A percentile compares a stretch with the other conserved stretches of the same genome.
Evolutionary conservation across 345 rosid genomes (phyloP).

Genomic region (Excoecaria cochinchinensis): DNA sequence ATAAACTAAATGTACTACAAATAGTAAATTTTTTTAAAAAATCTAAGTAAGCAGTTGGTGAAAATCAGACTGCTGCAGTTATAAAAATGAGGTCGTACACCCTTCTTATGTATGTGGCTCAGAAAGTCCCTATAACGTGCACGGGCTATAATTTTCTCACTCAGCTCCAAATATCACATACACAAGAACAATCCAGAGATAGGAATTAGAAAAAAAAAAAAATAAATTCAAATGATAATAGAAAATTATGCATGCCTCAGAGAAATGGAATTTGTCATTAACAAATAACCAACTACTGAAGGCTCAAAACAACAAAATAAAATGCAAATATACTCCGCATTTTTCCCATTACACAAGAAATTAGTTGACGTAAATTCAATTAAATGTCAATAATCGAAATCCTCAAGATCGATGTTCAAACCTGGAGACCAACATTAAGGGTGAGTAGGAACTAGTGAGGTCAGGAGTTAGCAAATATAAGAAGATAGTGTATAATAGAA

Average conservation of each 20-base stretch:
- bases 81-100: too few relatives aligned
- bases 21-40: too few relatives aligned
- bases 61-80: too few relatives aligned
- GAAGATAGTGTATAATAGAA: too few relatives aligned
- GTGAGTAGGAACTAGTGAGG: background rate
- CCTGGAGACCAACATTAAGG: background rate
- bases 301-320: background rate
- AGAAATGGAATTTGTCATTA: background rate
- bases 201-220: constrained; percentile 27
- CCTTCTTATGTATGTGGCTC: too few relatives aligned
- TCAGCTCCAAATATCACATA: too few relatives aligned
- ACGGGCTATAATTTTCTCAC: too few relatives aligned
- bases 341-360: background rate
- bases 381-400: background rate
- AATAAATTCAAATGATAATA: constrained; percentile 8
- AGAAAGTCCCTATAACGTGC: too few relatives aligned
- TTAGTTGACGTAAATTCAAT: background rate
- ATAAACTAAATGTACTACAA: too few relatives aligned
- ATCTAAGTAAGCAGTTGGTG: too few relatives aligned
- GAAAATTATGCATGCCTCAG: background rate
- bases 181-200: constrained; percentile 75
- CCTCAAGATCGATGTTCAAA: background rate
- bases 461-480: background rate
- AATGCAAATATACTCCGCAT: background rate
- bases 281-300: background rate